A percentile compares a stretch with the other conserved stretches of the same genome.
These are phyloP conservation scores for Ilyonectria mors-panacis DNA, from an alignment of 2,329 filamentous ascomycete genomes.

Conservation along the genomic window DNA sequence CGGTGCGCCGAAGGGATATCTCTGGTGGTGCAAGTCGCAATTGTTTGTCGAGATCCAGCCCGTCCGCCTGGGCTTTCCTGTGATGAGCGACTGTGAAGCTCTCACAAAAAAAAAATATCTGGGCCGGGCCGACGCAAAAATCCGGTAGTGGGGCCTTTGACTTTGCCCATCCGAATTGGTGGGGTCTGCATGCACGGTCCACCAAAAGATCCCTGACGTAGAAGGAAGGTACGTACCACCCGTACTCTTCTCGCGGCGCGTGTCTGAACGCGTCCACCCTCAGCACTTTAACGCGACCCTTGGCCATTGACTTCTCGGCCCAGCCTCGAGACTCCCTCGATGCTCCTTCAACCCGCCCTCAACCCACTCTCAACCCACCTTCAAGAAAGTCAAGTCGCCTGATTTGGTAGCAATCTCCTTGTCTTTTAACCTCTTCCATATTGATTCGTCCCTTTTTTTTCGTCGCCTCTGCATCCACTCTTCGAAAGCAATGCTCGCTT, in stretches of 20 bases:
- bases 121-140: slow-evolving; percentile 52
- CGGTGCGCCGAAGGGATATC: slow-evolving; percentile 16
- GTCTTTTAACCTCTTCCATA: background rate
- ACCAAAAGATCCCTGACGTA: slow-evolving; percentile 42
- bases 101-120: slow-evolving; percentile 54
- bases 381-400: background rate
- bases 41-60: slow-evolving; percentile 33
- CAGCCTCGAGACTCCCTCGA: slow-evolving; percentile 31
- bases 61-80: slow-evolving; percentile 39
- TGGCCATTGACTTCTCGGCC: slow-evolving; percentile 14
- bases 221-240: slow-evolving; percentile 37
- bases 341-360: slow-evolving; percentile 20
- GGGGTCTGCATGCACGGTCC: slow-evolving; percentile 35
- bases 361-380: slow-evolving; percentile 19
- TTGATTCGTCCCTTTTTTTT: background rate
- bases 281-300: slow-evolving; percentile 47
- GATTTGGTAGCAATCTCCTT: background rate
- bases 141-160: slow-evolving; percentile 51
- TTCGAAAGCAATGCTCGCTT: slow-evolving; percentile 38
- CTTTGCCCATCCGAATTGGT: slow-evolving; percentile 17
- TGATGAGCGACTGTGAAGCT: slow-evolving; percentile 45
- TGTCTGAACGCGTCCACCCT: slow-evolving; percentile 42
- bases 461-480: background rate
- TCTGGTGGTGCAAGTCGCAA: slow-evolving; percentile 39
- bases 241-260: slow-evolving; percentile 30